Evolutionary conservation across 495 filamentous ascomycete species (phyloP).

Genomic region (Aspergillus sclerotioniger): DNA sequence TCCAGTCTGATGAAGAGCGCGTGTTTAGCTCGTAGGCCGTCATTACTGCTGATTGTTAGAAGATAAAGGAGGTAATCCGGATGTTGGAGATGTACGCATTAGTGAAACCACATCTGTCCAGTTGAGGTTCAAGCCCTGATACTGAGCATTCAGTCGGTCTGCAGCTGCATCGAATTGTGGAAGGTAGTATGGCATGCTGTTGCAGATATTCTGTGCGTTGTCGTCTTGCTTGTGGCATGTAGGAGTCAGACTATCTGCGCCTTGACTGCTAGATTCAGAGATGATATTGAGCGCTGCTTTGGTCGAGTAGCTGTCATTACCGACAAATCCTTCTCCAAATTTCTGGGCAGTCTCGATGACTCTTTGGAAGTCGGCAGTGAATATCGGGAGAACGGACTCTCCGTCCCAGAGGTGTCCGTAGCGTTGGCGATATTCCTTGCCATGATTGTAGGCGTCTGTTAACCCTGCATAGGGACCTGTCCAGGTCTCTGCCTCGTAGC

Average conservation of each 20-base stretch:
- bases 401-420: conserved; percentile 43
- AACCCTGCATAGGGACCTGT: conserved; percentile 53
- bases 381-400: conserved; percentile 32
- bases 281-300: conserved; percentile 43
- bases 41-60: conserved; percentile 23
- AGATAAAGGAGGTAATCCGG: background rate
- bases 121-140: conserved; percentile 21
- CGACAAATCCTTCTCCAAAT: conserved; percentile 55
- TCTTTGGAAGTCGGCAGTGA: conserved; percentile 46
- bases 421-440: conserved; percentile 39
- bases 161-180: conserved; percentile 23
- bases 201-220: conserved; percentile 7
- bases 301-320: conserved; percentile 35
- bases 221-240: conserved; percentile 19
- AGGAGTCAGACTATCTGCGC: conserved; percentile 53
- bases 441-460: conserved; percentile 42
- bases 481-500: conserved; percentile 27
- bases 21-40: conserved; percentile 56
- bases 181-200: conserved; percentile 8
- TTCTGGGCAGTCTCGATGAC: conserved; percentile 53
- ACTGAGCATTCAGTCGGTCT: conserved; percentile 26
- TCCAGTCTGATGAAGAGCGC: conserved; percentile 48
- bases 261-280: conserved; percentile 41
- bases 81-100: conserved; percentile 20
- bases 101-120: conserved; percentile 21